Evolutionary conservation across 371 early-diverging fungal species (phyloP), one percentile per base, ranked within the genome.

Genomic region (Rhizomucor pusillus): DNA sequence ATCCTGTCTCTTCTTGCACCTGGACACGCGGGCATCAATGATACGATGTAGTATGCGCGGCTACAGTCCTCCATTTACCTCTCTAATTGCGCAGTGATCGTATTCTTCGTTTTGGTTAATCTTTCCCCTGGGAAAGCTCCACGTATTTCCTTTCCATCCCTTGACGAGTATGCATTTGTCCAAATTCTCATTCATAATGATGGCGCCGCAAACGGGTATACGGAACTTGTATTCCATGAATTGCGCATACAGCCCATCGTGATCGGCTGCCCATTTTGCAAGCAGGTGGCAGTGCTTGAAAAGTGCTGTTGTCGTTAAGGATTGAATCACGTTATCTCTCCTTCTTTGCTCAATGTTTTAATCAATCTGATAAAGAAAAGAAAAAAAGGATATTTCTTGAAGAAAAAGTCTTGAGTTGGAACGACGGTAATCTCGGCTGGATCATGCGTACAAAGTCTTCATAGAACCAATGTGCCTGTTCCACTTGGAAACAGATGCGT

Each of bases 401-500:
- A 25, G 90, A 88, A 75, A 94, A 95, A 33, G 76, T 84, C 71
- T 91, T 94, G 39, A 93, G 85, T 36, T 84, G 85, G 51, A 86
- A 87, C 18, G 87, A 84, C 13, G 91, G 93, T 44, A 94, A 69
- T 43, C 73, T 76, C 10, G 91, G 87, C 57, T 89, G 86, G 52
- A 87, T 74, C 57, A 91, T 91, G 58, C 95, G 81, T 39, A 95
- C 85, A 76, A 98, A 97, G 75, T 99, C 99, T 63, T 97, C 95
- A 71, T 98, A 98, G 72, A 93, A 99, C 99, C 99, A 99, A 68
- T 99, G 97, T 5, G 99, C 99, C 73, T 98, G 96, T 67, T 99
- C 99, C 46, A 99, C 91, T 76, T 98, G 98, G 69, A 99, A 99
- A 61, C 94, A 94, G 45, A 99, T 92, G 39, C 99, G 82, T 64